Conservation (phyloP, 306 rosid species). For the Crotalaria pallida region DNA sequence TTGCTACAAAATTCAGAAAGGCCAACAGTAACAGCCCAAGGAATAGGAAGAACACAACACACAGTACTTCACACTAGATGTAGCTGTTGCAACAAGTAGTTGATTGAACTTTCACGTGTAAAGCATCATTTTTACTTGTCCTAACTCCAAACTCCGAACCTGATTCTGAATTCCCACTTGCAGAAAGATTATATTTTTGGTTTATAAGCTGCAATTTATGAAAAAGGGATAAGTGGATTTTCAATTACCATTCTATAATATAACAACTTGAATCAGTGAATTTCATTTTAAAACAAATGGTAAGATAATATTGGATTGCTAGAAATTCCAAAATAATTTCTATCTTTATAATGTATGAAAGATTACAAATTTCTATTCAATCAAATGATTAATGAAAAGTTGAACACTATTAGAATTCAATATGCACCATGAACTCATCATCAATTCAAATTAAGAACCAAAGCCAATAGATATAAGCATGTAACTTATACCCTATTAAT, state of each 20-base stretch:
- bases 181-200: background rate
- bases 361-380: background rate
- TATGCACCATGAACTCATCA: background rate
- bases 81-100: constrained; percentile 9
- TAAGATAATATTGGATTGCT: background rate
- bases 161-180: background rate
- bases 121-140: background rate
- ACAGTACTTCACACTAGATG: constrained; percentile 12
- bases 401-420: background rate
- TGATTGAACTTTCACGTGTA: background rate
- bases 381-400: background rate
- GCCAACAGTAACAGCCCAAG: background rate
- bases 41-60: background rate
- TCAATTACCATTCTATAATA: background rate
- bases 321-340: background rate
- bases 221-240: background rate
- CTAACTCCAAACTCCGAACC: background rate
- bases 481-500: background rate
- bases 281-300: background rate
- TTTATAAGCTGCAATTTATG: background rate
- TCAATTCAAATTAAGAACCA: background rate
- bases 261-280: background rate
- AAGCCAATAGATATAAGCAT: background rate
- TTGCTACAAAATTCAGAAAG: constrained; percentile 18
- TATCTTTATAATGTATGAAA: background rate